These are phyloP conservation scores for Rhynchosporium secalis DNA, from an alignment of 2,329 filamentous ascomycete species.

Conservation along the genomic window DNA sequence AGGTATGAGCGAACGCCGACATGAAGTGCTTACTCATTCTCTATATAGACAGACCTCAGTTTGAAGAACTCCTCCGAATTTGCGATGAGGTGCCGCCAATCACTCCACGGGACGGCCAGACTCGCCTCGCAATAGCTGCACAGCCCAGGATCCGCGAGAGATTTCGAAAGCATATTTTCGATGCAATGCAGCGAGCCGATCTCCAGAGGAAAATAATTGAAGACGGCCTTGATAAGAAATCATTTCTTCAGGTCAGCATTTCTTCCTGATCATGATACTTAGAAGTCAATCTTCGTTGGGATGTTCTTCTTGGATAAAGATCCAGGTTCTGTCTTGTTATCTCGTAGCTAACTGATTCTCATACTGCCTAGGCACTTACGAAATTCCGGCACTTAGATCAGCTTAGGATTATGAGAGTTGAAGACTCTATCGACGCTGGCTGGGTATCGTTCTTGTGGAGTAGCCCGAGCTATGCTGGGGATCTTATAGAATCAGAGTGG, in stretches of 20 bases:
- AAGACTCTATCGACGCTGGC: conserved; percentile 57
- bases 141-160: not conserved
- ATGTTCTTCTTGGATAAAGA: not conserved
- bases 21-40: not conserved
- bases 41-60: conserved; percentile 1
- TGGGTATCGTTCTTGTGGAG: conserved; percentile 53
- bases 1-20: not conserved
- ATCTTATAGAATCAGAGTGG: conserved; percentile 57
- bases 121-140: not conserved
- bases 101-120: not conserved
- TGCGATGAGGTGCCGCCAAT: not conserved
- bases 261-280: not conserved
- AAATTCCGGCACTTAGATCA: conserved; percentile 62
- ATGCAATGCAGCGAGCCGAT: conserved; percentile 28
- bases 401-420: conserved; percentile 62
- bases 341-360: not conserved
- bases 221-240: conserved; percentile 26
- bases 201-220: conserved; percentile 33
- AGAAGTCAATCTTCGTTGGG: not conserved
- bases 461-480: conserved; percentile 45
- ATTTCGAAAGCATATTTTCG: conserved; percentile 26
- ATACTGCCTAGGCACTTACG: conserved; percentile 24
- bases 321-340: not conserved
- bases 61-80: conserved; percentile 6
- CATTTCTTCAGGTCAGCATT: conserved; percentile 16